These are phyloP conservation scores for Claviceps africana DNA, from an alignment of 2,329 filamentous ascomycete species.

Conservation along the genomic window DNA sequence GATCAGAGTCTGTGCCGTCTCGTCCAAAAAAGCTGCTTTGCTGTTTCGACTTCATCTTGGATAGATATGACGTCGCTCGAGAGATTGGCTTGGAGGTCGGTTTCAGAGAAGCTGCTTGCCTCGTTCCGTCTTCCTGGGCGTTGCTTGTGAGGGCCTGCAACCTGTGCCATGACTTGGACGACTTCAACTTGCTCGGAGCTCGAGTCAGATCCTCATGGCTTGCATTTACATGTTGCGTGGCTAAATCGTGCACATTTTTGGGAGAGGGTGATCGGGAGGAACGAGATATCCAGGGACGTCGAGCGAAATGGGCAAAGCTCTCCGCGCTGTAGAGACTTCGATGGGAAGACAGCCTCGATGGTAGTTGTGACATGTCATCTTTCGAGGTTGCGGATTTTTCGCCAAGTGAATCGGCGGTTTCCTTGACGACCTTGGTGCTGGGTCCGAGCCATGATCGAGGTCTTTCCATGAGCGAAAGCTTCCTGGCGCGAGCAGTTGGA, in stretches of 20 bases:
- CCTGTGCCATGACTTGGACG: constrained; percentile 11
- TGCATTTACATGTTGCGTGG: constrained; percentile 12
- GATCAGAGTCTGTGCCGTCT: constrained; percentile 24
- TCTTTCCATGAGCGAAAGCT: constrained; percentile 33
- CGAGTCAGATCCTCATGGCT: constrained; percentile 3
- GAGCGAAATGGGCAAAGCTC: constrained; percentile 26
- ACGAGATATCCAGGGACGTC: constrained; percentile 6
- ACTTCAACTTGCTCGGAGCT: background rate
- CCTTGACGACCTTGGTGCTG: constrained; percentile 26
- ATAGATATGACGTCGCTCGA: constrained; percentile 34
- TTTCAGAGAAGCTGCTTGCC: constrained; percentile 22
- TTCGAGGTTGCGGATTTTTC: constrained; percentile 2
- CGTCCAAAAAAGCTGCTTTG: constrained; percentile 26
- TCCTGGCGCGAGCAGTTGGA: constrained; percentile 21
- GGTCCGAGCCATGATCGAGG: constrained; percentile 37
- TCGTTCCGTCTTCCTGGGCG: constrained; percentile 11
- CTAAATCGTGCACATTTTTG: constrained; percentile 17
- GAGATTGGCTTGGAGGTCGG: constrained; percentile 24
- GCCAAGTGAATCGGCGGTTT: constrained; percentile 9
- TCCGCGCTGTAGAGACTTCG: constrained; percentile 26
- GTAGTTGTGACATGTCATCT: constrained; percentile 3
- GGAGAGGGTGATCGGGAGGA: constrained; percentile 24
- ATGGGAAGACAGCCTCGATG: constrained; percentile 17
- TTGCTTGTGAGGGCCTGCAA: constrained; percentile 15
- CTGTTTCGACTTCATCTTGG: constrained; percentile 34